Base-by-base conservation (phyloP, 768 basidiomycete genomes). In the Mycena epipterygia region DNA sequence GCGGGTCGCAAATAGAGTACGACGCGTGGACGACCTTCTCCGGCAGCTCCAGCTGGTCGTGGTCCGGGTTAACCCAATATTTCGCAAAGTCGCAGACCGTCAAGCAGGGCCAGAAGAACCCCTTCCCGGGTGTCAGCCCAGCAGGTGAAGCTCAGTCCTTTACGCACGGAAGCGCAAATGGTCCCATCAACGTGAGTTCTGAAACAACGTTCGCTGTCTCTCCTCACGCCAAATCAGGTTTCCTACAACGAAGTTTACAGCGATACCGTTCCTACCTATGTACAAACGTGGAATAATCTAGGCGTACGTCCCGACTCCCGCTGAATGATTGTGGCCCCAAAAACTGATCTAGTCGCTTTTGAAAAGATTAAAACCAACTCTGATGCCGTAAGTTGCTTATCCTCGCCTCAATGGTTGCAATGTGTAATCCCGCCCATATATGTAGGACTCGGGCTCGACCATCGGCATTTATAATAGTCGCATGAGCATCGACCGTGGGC, bases 221-320 rank as follows among this genome's bases (percentile, higher is more conserved):
- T 8, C 16, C 2, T 13, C n/a, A n/a, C n/a, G n/a, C n/a, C n/a
- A 11, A 9, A 7, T 17, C 33, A 61, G 59, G 44, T 23, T 19
- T 61, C 59, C 4, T 61, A 61, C 32, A 61, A 61, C 33, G 30
- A 13, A 5, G 7, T 61, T 3, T 61, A 61, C 21, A 16, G 25
- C 30, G 44, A 61, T 48, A 35, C 37, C 21, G 33, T 49, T 48
- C n/a, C 46, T 35, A 12, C 30, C 13, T 49, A 48, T 33, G 59
- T 49, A 7, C 11, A 32, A 17, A 49, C 59, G 3, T 61, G 59
- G 59, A 61, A 61, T 17, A 61, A 61, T 49, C 59, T 61, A 4
- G 59, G 59, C 23, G 59, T 61, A 48, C 17, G 59, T 35, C 11
- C 56, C 7, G 9, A 29, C 23, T n/a, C n/a, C n/a, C n/a, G n/a